Percentiles rank a stretch among this genome's conserved stretches.
Conservation (phyloP, 345 rosid species). For the Gossypium raimondii region DNA sequence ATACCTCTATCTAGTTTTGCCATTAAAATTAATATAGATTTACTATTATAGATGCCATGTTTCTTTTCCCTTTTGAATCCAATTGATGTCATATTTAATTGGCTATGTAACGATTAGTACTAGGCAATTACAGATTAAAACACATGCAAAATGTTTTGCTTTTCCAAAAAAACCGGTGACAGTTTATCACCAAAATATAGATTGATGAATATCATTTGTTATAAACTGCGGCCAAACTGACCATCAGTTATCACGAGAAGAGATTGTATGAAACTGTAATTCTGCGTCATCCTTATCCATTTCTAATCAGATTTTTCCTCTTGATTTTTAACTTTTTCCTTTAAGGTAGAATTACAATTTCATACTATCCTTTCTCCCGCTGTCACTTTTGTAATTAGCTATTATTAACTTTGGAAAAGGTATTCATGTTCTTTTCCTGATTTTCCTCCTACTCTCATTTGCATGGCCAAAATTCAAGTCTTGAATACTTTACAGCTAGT, state of each 20-base stretch:
- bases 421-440: background rate
- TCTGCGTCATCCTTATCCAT: fast-evolving
- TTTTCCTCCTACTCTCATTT: background rate
- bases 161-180: background rate
- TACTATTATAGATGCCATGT: too few relatives aligned
- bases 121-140: background rate
- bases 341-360: fast-evolving
- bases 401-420: background rate
- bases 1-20: too few relatives aligned
- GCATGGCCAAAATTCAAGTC: background rate
- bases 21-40: too few relatives aligned
- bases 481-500: background rate
- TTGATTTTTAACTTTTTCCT: too few relatives aligned
- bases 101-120: too few relatives aligned
- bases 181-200: background rate
- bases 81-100: too few relatives aligned
- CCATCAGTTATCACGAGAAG: background rate
- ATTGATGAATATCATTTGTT: background rate
- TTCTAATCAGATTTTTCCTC: too few relatives aligned
- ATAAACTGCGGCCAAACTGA: background rate
- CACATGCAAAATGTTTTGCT: background rate
- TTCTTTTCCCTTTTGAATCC: too few relatives aligned
- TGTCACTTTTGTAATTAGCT: too few relatives aligned
- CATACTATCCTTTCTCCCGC: fast-evolving
- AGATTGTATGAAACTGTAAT: too few relatives aligned